Conservation (phyloP, 2,329 filamentous ascomycete species). For the Pseudogymnoascus sp. region DNA sequence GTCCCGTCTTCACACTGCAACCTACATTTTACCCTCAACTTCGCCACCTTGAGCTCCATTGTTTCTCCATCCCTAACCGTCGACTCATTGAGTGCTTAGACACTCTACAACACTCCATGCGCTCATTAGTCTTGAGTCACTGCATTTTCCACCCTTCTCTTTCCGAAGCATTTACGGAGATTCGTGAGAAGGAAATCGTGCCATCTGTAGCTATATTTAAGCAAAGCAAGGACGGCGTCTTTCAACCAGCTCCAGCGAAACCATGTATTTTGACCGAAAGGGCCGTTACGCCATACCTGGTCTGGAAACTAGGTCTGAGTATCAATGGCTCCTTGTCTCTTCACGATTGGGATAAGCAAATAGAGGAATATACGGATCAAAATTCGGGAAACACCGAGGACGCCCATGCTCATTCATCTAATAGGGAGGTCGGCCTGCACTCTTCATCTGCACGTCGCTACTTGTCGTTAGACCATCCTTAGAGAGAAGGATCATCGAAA, state of each 20-base stretch:
- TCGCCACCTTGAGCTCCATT: background rate
- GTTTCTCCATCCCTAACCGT: background rate
- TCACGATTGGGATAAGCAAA: background rate
- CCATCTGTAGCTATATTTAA: background rate
- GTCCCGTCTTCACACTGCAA: background rate
- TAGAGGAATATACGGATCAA: background rate
- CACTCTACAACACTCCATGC: background rate
- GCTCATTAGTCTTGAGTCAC: background rate
- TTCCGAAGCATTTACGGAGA: background rate
- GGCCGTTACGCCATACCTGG: background rate
- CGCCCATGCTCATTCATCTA: background rate
- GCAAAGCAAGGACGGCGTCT: background rate
- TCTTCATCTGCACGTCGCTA: background rate
- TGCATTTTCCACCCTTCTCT: background rate
- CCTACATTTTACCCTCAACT: background rate
- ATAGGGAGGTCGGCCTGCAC: background rate
- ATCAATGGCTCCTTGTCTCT: background rate
- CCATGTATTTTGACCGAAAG: background rate
- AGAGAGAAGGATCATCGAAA: background rate
- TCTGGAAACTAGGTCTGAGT: background rate
- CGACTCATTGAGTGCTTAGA: background rate
- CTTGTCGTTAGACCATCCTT: background rate
- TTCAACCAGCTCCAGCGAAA: background rate
- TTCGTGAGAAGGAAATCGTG: background rate
- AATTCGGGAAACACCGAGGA: background rate